These are phyloP conservation scores for Clohesyomyces aquaticus DNA, from an alignment of 495 filamentous ascomycete species.

Conservation along the genomic window DNA sequence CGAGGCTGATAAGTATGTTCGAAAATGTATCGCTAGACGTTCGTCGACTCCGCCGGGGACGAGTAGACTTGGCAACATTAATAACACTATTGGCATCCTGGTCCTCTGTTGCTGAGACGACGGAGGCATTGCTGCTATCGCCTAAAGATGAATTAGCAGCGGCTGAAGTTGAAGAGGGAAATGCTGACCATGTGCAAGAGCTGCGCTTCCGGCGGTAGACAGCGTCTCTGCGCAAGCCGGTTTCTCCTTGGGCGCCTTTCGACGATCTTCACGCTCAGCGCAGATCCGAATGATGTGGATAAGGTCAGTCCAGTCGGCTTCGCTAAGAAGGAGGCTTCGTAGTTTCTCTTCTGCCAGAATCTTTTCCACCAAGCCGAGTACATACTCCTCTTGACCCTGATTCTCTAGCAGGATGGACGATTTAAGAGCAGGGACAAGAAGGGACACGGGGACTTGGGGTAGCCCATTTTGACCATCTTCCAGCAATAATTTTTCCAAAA, in stretches of 20 bases:
- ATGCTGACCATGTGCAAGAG: not conserved
- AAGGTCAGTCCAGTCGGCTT: conserved; percentile 40
- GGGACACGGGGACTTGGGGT: conserved; percentile 36
- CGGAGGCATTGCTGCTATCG: conserved; percentile 2
- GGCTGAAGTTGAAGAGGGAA: not conserved
- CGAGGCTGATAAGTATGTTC: conserved; percentile 32
- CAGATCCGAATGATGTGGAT: conserved; percentile 31
- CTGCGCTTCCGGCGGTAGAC: not conserved
- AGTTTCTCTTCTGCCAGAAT: conserved; percentile 29
- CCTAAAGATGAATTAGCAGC: not conserved
- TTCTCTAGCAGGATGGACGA: conserved; percentile 20
- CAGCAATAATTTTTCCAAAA: conserved; percentile 39
- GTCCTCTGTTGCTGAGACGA: conserved; percentile 3
- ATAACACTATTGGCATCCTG: not conserved
- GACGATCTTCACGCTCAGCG: conserved; percentile 25
- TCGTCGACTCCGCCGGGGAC: not conserved
- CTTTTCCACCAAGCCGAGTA: conserved; percentile 27
- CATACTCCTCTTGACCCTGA: conserved; percentile 22
- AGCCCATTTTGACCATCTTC: conserved; percentile 30
- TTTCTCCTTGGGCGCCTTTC: not conserved
- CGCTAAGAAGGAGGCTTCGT: conserved; percentile 27
- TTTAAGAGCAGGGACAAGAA: conserved; percentile 35
- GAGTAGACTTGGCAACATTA: conserved; percentile 2
- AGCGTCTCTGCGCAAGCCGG: not conserved
- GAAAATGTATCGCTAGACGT: conserved; percentile 16